Evolutionary conservation across 2,329 filamentous ascomycete genomes (phyloP).

Genomic region (Diaporthe citrichinensis): DNA sequence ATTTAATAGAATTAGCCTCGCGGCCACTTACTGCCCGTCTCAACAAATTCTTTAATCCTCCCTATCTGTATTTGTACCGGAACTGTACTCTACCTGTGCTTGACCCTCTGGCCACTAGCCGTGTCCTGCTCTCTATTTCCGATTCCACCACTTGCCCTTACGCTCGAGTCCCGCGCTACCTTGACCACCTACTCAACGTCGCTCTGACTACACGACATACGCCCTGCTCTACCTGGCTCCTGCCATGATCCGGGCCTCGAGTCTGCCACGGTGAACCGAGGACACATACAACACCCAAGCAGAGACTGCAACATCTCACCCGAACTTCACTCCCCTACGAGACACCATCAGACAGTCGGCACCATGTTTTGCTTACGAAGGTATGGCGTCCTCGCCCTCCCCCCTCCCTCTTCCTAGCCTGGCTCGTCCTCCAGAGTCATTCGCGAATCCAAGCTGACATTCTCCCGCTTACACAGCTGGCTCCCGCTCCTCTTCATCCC

Average conservation of each 20-base stretch:
- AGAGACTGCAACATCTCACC: not conserved
- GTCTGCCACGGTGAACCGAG: constrained; percentile 37
- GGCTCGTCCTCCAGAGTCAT: not conserved
- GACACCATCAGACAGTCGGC: constrained; percentile 30
- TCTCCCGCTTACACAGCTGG: constrained; percentile 69
- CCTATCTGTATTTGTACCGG: constrained; percentile 14
- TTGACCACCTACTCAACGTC: not conserved
- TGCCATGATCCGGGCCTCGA: constrained; percentile 34
- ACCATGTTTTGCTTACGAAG: constrained; percentile 78
- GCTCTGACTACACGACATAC: not conserved
- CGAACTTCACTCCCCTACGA: not conserved
- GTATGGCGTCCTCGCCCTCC: constrained; percentile 55
- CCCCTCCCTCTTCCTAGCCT: constrained; percentile 7
- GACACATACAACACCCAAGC: constrained; percentile 23
- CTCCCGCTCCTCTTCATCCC: constrained; percentile 90
- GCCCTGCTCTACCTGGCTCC: not conserved
- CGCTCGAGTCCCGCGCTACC: constrained; percentile 15
- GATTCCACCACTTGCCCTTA: not conserved
- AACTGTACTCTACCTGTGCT: constrained; percentile 3
- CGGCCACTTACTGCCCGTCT: not conserved
- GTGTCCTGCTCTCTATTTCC: not conserved
- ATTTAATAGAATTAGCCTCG: constrained; percentile 27
- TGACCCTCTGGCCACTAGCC: constrained; percentile 6
- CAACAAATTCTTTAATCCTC: not conserved
- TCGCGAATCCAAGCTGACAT: constrained; percentile 37